A percentile compares a stretch with the other conserved stretches of the same genome.
phyloP scores from a whole-genome alignment of 306 rosid genomes.

The Castanea sativa region DNA sequence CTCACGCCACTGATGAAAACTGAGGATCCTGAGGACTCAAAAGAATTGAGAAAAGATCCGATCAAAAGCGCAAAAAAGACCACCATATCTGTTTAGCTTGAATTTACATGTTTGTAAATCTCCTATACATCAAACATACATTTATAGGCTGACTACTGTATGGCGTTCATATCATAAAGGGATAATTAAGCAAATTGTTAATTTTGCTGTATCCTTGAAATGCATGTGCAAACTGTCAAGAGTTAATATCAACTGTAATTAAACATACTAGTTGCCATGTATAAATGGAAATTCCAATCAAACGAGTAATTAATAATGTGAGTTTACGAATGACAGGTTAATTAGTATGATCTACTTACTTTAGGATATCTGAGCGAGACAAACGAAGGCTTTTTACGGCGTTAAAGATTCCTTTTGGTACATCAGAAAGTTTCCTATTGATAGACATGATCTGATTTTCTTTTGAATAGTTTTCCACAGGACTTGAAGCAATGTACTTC shows the following conservation, averaged over 20 bases:
- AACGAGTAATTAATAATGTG: conserved; percentile 1
- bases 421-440: conserved; percentile 29
- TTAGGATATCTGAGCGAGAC: conserved; percentile 72
- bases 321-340: conserved; percentile 10
- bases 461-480: conserved; percentile 36
- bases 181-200: neutral
- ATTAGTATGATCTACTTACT: conserved; percentile 52
- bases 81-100: neutral
- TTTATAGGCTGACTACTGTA: neutral
- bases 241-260: neutral
- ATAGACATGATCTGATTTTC: conserved; percentile 38
- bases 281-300: neutral
- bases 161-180: neutral
- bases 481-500: conserved; percentile 30
- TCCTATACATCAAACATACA: neutral
- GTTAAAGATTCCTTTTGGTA: conserved; percentile 52
- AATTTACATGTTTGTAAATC: neutral
- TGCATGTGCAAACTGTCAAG: neutral
- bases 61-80: neutral
- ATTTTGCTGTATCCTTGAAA: neutral
- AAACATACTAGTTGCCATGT: neutral
- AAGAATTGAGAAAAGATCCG: neutral
- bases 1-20: neutral
- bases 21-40: neutral
- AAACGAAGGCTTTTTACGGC: conserved; percentile 63